A percentile compares a stretch with the other conserved stretches of the same genome.
Conservation (phyloP, 1,284 basidiomycete species). For the Neolentinus lepideus region DNA sequence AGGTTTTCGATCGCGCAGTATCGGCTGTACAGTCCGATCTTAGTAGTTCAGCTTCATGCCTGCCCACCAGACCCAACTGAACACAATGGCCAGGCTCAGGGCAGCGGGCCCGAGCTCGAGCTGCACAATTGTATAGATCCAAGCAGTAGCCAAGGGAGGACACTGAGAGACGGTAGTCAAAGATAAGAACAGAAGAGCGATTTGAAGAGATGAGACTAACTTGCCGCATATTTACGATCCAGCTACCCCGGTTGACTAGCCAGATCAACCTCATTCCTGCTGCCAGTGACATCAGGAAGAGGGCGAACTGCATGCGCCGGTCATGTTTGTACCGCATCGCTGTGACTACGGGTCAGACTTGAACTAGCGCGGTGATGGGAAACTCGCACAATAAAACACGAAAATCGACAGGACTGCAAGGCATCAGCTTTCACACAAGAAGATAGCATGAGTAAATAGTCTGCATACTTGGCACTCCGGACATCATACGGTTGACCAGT, state of each 20-base stretch:
- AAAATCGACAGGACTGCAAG: conserved; percentile 58
- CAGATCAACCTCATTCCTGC: conserved; percentile 62
- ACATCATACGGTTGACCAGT: conserved; percentile 46
- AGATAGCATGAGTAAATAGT: not conserved
- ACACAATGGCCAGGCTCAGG: conserved; percentile 44
- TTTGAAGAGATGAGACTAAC: conserved; percentile 25
- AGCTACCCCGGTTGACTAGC: conserved; percentile 59
- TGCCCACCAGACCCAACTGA: conserved; percentile 53
- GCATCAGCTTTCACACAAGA: conserved; percentile 5
- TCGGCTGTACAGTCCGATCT: not conserved
- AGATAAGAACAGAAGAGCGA: conserved; percentile 2
- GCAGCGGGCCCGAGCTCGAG: conserved; percentile 57
- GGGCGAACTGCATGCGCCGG: conserved; percentile 39
- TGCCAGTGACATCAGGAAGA: conserved; percentile 51
- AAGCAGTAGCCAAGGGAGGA: conserved; percentile 67
- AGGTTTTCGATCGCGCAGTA: not conserved
- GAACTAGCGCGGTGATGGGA: not conserved
- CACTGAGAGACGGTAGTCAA: conserved; percentile 30
- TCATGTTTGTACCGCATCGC: conserved; percentile 58
- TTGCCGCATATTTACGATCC: conserved; percentile 65
- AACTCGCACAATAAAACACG: conserved; percentile 66
- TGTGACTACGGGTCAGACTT: conserved; percentile 18
- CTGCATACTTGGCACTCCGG: conserved; percentile 61
- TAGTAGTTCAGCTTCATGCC: conserved; percentile 38
- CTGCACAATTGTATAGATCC: conserved; percentile 67